Evolutionary conservation across 192 early-diverging fungal species (phyloP).

Genomic region (Backusella morwellensis): DNA sequence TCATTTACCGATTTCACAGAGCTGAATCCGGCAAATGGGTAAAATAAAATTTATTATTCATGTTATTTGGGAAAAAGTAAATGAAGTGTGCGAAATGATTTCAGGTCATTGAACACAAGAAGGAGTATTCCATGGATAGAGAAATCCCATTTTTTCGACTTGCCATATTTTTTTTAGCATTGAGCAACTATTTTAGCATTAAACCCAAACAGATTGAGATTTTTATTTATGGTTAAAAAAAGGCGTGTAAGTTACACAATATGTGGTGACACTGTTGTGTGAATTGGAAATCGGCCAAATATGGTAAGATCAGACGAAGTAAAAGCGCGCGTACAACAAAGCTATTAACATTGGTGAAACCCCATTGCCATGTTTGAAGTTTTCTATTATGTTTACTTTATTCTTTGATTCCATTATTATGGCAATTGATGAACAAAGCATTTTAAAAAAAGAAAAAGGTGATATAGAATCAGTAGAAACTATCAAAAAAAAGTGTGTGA

Average conservation of each 20-base stretch:
- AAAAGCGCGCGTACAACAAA: not conserved
- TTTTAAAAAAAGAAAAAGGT: not conserved
- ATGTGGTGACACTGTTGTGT: slow-evolving; percentile 1
- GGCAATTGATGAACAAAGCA: not conserved
- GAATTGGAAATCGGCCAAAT: not conserved
- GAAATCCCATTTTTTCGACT: not conserved
- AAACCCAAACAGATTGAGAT: not conserved
- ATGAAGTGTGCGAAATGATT: not conserved
- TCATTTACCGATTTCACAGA: not conserved
- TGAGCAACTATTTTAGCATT: not conserved
- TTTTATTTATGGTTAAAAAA: not conserved
- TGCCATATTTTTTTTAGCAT: not conserved
- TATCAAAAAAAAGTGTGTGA: not conserved
- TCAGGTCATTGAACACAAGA: not conserved
- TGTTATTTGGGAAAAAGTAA: not conserved
- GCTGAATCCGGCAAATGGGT: not conserved
- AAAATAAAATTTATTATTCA: not conserved
- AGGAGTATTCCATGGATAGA: not conserved
- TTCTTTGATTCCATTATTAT: not conserved
- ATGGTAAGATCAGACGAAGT: not conserved
- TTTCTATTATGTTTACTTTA: not conserved
- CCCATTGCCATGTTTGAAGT: slow-evolving; percentile 3
- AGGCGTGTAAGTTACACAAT: not conserved
- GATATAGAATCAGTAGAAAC: not conserved
- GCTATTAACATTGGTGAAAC: slow-evolving; percentile 9